phyloP scores from a whole-genome alignment of 2,329 filamentous ascomycete species.

The Calcarisporium arbuscula region DNA sequence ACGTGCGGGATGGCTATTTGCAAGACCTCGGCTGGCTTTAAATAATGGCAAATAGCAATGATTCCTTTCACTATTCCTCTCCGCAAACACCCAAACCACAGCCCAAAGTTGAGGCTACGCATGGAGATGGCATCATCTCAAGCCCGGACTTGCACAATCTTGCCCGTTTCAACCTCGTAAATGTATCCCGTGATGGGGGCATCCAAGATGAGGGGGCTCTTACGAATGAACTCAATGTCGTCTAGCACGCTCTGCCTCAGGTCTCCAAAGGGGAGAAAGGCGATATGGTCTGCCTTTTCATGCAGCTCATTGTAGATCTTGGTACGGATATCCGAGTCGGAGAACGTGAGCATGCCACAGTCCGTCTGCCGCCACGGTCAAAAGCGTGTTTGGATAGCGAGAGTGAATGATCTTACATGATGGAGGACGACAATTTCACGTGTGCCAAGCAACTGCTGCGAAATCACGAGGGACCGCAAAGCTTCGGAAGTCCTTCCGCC shows the following conservation, averaged over 20 bases:
- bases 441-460: constrained; percentile 71
- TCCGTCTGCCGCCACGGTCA: too few relatives aligned
- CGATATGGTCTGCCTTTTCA: constrained; percentile 40
- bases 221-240: constrained; percentile 59
- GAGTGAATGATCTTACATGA: too few relatives aligned
- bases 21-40: too few relatives aligned
- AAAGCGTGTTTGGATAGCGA: too few relatives aligned
- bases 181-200: constrained; percentile 66
- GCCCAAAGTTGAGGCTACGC: too few relatives aligned
- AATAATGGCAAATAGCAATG: too few relatives aligned
- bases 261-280: constrained; percentile 62
- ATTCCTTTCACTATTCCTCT: too few relatives aligned
- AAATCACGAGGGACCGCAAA: constrained; percentile 69
- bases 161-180: constrained; percentile 72
- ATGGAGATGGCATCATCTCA: too few relatives aligned
- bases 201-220: constrained; percentile 52
- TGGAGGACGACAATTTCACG: constrained; percentile 69
- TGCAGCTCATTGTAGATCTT: constrained; percentile 56
- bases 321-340: constrained; percentile 47
- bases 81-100: too few relatives aligned
- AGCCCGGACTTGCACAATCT: constrained; percentile 25
- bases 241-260: constrained; percentile 57
- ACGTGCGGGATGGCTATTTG: too few relatives aligned
- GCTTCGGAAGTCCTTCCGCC: constrained; percentile 62
- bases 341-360: constrained; percentile 60